Percentiles rank a stretch among this genome's conserved stretches.
Conservation (phyloP, 371 early-diverging fungal species). For the Mucor racemosus region DNA sequence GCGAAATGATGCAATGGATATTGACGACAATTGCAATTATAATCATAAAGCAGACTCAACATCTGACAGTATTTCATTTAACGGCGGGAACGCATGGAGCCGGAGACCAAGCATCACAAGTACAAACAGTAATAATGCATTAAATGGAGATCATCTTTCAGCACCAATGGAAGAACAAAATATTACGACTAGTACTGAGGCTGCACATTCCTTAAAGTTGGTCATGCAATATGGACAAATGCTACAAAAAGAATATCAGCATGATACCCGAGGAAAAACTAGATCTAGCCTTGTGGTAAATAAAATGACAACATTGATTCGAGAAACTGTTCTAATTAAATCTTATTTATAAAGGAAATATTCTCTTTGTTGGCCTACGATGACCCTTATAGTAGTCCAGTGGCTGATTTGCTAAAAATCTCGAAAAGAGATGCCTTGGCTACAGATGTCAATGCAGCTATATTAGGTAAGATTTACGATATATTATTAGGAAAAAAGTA, state of each 20-base stretch:
- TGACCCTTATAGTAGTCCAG: conserved; percentile 61
- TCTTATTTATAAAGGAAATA: conserved; percentile 29
- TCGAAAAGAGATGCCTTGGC: conserved; percentile 57
- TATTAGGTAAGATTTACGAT: conserved; percentile 54
- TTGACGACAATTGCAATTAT: neutral
- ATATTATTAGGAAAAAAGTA: neutral
- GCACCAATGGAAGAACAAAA: neutral
- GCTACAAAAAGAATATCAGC: conserved; percentile 71
- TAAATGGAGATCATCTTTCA: neutral
- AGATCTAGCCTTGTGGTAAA: conserved; percentile 34
- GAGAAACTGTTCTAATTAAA: neutral
- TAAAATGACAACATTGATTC: neutral
- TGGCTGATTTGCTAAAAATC: conserved; percentile 57
- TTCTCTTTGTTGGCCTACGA: conserved; percentile 86
- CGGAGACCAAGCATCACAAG: conserved; percentile 1
- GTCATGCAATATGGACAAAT: conserved; percentile 76
- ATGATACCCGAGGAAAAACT: conserved; percentile 38
- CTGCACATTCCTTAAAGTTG: conserved; percentile 28
- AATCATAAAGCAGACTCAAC: neutral
- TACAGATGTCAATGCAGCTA: conserved; percentile 72
- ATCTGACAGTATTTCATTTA: neutral
- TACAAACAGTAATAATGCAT: neutral
- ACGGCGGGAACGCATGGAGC: neutral
- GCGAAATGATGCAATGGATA: conserved; percentile 15
- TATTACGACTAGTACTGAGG: neutral